These are phyloP conservation scores for Suillus lakei DNA, from an alignment of 768 basidiomycete species.

Conservation along the genomic window DNA sequence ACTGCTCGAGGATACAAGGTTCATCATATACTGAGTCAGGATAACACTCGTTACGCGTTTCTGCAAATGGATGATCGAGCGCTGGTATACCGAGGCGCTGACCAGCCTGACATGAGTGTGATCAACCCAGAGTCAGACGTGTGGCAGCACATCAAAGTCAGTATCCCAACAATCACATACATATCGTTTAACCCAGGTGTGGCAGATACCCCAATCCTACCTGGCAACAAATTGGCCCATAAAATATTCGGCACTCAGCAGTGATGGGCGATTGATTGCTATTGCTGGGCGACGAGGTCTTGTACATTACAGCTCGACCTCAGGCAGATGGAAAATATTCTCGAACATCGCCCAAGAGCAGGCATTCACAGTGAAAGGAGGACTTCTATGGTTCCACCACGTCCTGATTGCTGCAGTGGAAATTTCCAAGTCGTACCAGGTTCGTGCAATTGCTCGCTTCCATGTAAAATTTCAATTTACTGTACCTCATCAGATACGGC, in stretches of 20 bases:
- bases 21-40: slow-evolving; percentile 50
- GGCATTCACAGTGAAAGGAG: slow-evolving; percentile 86
- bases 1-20: neutral
- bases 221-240: slow-evolving; percentile 93
- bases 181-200: slow-evolving; percentile 12
- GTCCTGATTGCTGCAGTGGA: slow-evolving; percentile 92
- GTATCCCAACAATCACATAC: slow-evolving; percentile 6
- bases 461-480: slow-evolving; percentile 11
- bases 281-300: slow-evolving; percentile 91
- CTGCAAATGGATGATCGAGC: slow-evolving; percentile 95
- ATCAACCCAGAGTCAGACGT: slow-evolving; percentile 98
- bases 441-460: slow-evolving; percentile 31
- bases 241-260: slow-evolving; percentile 87
- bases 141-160: slow-evolving; percentile 94
- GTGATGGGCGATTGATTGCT: slow-evolving; percentile 89
- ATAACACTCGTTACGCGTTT: slow-evolving; percentile 95
- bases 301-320: slow-evolving; percentile 91
- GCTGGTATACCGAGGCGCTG: slow-evolving; percentile 92
- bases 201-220: slow-evolving; percentile 87
- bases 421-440: slow-evolving; percentile 78
- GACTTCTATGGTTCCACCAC: slow-evolving; percentile 95
- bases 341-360: slow-evolving; percentile 82
- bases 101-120: slow-evolving; percentile 97
- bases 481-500: slow-evolving; percentile 64
- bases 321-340: slow-evolving; percentile 95